Base-by-base conservation (phyloP, 1,139 yeast genomes). In the Taiozyma onychis region DNA sequence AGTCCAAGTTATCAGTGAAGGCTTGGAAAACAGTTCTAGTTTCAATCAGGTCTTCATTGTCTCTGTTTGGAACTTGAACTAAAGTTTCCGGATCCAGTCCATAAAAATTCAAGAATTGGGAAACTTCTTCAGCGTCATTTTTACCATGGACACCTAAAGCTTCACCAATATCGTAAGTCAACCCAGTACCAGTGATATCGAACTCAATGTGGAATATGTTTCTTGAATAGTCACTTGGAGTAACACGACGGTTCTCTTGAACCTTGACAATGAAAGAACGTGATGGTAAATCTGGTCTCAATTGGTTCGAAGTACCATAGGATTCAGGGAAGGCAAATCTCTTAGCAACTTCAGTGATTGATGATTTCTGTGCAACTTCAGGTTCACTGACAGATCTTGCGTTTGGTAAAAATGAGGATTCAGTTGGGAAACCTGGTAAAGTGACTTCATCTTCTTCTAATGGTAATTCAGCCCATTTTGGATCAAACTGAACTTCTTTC, bases 191-290 rank as follows among this genome's bases (percentile, higher is more conserved):
- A 47, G 91, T 72, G 61, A 84, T 79, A 67, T 93, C 99, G 61
- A 93, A 88, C 71, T 93, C 98, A 61, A 93, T 86, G 67, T 93
- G 97, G 90, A 93, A 93, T 65, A 93, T 91, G 70, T 93, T 88
- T 74, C 99, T 88, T 54, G 88, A 88, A 68, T 93, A 93, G 63
- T 88, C 93, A 43, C 65, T 66, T 11, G 98, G 98, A n/a, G 98
- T 93, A 57, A 93, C 86, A 65, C 98, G 82, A 71, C 83, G 85
- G 74, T 90, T 91, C 65, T 88, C 95, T 68, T 89, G 88, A 47
- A 93, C 98, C 69, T 85, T 88, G 52, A 90, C 95, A 49, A 90
- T 79, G 64, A 83, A 90, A 72, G 88, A 91, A 69, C 85, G 76
- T 49, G 87, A 87, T 26, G 97, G 90, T 57, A 89, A 76, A 61